phyloP scores from a whole-genome alignment of 139 green algal genomes.

The Chlorella sp. region DNA sequence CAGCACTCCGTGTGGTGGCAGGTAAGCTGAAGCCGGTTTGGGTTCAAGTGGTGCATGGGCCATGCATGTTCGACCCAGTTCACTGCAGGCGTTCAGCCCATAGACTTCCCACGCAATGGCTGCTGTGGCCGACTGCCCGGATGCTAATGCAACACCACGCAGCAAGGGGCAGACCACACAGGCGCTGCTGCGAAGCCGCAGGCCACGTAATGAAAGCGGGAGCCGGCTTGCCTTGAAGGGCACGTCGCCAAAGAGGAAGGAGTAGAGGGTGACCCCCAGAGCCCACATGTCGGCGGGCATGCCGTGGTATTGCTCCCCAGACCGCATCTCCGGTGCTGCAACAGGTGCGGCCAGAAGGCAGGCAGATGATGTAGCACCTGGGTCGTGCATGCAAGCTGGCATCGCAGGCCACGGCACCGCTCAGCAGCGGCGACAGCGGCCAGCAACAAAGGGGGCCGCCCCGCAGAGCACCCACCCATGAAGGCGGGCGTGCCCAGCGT shows the following conservation, averaged over 20 bases:
- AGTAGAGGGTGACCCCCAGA: constrained; percentile 81
- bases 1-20: no score
- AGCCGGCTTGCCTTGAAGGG: constrained; percentile 38
- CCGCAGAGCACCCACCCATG: constrained; percentile 17
- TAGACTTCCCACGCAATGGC: no score
- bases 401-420: not conserved
- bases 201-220: no score
- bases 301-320: constrained; percentile 52
- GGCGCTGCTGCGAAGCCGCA: no score
- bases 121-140: no score
- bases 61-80: no score
- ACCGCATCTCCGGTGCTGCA: constrained; percentile 59
- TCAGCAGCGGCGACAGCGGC: no score
- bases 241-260: constrained; percentile 73
- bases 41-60: no score
- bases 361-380: not conserved
- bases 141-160: no score
- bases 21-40: no score
- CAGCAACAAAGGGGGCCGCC: not conserved
- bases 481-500: constrained; percentile 46
- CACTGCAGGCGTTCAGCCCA: no score
- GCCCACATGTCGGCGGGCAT: constrained; percentile 82
- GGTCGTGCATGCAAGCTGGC: not conserved
- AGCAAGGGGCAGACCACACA: no score
- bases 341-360: not conserved